Base-by-base conservation (phyloP, 805 yeast genomes). In the Candida lessepsii region DNA sequence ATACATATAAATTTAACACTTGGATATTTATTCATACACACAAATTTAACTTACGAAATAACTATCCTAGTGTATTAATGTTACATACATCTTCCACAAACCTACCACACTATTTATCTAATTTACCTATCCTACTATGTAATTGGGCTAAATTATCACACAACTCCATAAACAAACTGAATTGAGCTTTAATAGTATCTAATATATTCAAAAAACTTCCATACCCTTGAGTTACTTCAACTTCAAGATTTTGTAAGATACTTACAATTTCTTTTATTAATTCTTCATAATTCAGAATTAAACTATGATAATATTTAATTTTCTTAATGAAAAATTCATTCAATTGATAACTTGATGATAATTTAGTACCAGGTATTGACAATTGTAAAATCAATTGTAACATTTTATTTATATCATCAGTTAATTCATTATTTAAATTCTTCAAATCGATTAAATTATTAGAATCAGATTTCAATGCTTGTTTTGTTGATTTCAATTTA, bases 131-230 rank as follows among this genome's bases (percentile, higher is more conserved):
- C 46, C 63, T 65, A 35, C 53, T 61, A 59, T 84, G 91, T 29
- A 83, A 58, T 49, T 80, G 86, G 2, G 91, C 90, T 55, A 83
- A 73, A 29, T 78, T 74, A 56, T 83, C 86, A 35, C 90, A 83
- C 31, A 82, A 68, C 57, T 83, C 90, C 80, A 83, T 81, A 59
- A 83, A 85, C 39, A 84, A 63, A 31, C 69, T 68, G 55, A 81
- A 84, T 58, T 84, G 91, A 50, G 79, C 81, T 41, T 77, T 76
- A 18, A 85, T 71, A 0, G 86, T 80, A 35, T 74, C 72, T 11
- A 82, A 76, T 19, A 83, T 72, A 47, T 73, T 68, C 43, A 57
- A 54, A 37, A 69, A 58, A 37, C 65, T 57, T 36, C 72, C 67
- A 44, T 62, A 55, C 54, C 80, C 60, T 40, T 64, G 70, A 27